phyloP scores from a whole-genome alignment of 1,284 basidiomycete species.

The Sparassis latifolia region DNA sequence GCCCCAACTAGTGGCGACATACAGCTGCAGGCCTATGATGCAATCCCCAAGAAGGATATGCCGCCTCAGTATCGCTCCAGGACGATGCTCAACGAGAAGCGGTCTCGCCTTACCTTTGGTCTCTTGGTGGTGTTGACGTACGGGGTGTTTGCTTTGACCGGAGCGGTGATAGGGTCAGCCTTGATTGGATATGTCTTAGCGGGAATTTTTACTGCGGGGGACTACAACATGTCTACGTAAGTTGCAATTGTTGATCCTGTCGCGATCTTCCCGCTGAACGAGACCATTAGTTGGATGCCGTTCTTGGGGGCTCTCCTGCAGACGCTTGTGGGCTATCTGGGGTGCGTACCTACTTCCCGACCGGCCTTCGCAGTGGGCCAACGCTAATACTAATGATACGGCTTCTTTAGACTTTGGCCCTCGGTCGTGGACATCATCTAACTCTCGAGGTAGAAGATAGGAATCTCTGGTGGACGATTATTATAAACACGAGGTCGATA shows the following conservation, averaged over 20 bases:
- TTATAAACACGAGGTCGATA: too few relatives aligned
- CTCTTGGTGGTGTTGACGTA: slow-evolving; percentile 62
- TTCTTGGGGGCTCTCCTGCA: slow-evolving; percentile 72
- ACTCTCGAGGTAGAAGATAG: not conserved
- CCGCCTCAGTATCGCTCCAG: slow-evolving; percentile 13
- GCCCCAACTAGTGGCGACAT: slow-evolving; percentile 8
- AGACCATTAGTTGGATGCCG: slow-evolving; percentile 64
- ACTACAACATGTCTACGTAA: slow-evolving; percentile 78
- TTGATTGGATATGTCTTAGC: slow-evolving; percentile 67
- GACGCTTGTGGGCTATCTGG: slow-evolving; percentile 60
- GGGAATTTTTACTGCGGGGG: slow-evolving; percentile 61
- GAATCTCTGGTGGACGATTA: not conserved
- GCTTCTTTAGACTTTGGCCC: slow-evolving; percentile 41
- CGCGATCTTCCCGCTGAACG: slow-evolving; percentile 17
- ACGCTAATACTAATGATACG: not conserved
- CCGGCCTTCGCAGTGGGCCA: not conserved
- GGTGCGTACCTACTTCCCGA: slow-evolving; percentile 32
- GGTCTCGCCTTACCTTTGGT: slow-evolving; percentile 57
- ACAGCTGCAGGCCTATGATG: slow-evolving; percentile 10
- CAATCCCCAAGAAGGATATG: not conserved
- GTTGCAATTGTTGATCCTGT: slow-evolving; percentile 16
- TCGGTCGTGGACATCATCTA: slow-evolving; percentile 50
- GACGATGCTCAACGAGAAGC: slow-evolving; percentile 38
- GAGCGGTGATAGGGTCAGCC: slow-evolving; percentile 64
- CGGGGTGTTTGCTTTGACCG: slow-evolving; percentile 46